These are phyloP conservation scores for Combretum micranthum DNA, from an alignment of 345 rosid species.

Conservation along the genomic window DNA sequence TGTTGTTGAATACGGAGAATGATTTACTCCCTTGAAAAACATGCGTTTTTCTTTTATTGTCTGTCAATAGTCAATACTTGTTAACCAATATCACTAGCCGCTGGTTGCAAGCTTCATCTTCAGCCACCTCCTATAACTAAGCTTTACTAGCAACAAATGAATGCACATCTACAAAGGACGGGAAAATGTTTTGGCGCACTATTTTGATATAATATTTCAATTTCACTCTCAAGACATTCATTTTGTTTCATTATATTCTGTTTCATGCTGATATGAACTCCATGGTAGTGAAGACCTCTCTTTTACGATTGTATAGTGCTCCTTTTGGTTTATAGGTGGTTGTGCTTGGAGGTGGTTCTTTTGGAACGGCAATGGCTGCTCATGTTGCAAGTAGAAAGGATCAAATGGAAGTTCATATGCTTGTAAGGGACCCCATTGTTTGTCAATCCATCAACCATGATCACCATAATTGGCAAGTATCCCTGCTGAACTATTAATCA, in stretches of 20 bases:
- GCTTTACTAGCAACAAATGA: too few species aligned
- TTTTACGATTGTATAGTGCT: too few species aligned
- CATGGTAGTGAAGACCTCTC: too few species aligned
- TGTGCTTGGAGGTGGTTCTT: constrained; percentile 96
- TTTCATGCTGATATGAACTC: too few species aligned
- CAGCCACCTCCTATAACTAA: too few species aligned
- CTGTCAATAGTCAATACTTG: too few species aligned
- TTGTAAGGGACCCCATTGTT: constrained; percentile 65
- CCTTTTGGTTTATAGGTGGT: constrained; percentile 50
- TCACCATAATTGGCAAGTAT: constrained; percentile 48
- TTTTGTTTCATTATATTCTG: not conserved
- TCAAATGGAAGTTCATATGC: constrained; percentile 67
- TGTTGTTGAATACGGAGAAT: too few species aligned
- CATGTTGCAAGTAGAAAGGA: constrained; percentile 72
- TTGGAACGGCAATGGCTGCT: constrained; percentile 94
- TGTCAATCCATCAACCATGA: constrained; percentile 59
- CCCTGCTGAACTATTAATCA: not conserved
- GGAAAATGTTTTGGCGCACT: not conserved
- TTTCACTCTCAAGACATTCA: not conserved
- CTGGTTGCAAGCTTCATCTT: too few species aligned
- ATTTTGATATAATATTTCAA: not conserved
- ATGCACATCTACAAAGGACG: too few species aligned
- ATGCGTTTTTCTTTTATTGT: too few species aligned
- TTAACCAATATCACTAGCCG: too few species aligned
- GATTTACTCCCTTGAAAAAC: too few species aligned